These are phyloP conservation scores for Hevea brasiliensis DNA, from an alignment of 345 rosid species.

Conservation along the genomic window DNA sequence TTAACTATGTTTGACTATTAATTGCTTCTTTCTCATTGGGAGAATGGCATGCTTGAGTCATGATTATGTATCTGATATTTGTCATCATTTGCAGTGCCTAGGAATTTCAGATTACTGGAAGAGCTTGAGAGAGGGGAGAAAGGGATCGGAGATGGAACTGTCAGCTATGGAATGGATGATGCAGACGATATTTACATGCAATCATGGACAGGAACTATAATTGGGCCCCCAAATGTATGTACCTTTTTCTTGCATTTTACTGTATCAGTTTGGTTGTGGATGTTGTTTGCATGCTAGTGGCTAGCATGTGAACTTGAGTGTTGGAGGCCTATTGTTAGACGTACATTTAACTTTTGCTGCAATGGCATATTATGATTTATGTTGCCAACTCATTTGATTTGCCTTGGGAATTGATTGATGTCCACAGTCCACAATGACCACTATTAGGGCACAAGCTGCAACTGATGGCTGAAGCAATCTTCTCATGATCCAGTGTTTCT, in stretches of 20 bases:
- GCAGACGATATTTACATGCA: conserved; percentile 94
- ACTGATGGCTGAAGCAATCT: neutral
- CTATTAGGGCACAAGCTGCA: neutral
- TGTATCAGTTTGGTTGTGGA: neutral
- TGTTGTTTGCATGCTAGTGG: neutral
- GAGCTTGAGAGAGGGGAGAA: conserved; percentile 85
- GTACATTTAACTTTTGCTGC: neutral
- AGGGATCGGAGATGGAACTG: conserved; percentile 94
- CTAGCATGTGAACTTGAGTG: neutral
- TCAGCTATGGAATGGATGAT: conserved; percentile 98
- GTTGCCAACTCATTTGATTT: neutral
- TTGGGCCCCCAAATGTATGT: conserved; percentile 64
- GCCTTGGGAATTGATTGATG: neutral
- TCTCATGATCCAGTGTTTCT: neutral
- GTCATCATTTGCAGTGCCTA: conserved; percentile 50
- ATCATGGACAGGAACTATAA: conserved; percentile 85
- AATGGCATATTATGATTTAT: neutral
- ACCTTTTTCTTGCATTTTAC: neutral
- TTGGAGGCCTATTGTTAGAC: neutral
- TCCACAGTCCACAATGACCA: neutral
- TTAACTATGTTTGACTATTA: no score
- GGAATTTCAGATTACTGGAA: conserved; percentile 71
- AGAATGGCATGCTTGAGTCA: neutral
- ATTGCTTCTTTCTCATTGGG: neutral
- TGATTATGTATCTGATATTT: conserved; percentile 12